These are phyloP conservation scores for Sanguinoderma infundibulare DNA, from an alignment of 1,284 basidiomycete species.

Conservation along the genomic window DNA sequence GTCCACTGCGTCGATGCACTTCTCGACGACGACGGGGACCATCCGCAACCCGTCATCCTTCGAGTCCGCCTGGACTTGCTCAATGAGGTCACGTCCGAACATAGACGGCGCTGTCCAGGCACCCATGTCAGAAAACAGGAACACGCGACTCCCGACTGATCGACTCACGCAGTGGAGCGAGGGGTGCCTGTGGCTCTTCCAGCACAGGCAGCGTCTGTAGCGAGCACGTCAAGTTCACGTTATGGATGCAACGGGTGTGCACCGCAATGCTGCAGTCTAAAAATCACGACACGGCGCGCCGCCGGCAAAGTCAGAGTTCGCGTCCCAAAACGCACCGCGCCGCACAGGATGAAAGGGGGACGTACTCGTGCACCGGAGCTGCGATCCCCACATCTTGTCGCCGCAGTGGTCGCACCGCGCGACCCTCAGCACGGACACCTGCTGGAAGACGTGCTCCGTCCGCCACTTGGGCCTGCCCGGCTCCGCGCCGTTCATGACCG, in stretches of 20 bases:
- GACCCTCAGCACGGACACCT: slow-evolving; percentile 87
- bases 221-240: slow-evolving; percentile 61
- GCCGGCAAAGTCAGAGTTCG: slow-evolving; percentile 10
- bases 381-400: slow-evolving; percentile 98
- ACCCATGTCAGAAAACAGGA: background rate
- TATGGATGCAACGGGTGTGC: slow-evolving; percentile 72
- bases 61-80: slow-evolving; percentile 82
- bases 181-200: slow-evolving; percentile 38
- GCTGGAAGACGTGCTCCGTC: slow-evolving; percentile 82
- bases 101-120: slow-evolving; percentile 72
- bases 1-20: slow-evolving; percentile 95
- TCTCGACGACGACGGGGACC: slow-evolving; percentile 91
- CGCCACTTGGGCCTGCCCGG: slow-evolving; percentile 47
- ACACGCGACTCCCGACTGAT: background rate
- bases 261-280: slow-evolving; percentile 74
- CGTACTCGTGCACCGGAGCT: slow-evolving; percentile 86
- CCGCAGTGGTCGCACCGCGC: slow-evolving; percentile 94
- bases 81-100: slow-evolving; percentile 87
- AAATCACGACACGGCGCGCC: slow-evolving; percentile 4
- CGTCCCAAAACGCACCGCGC: background rate
- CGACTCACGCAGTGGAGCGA: slow-evolving; percentile 55
- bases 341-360: slow-evolving; percentile 19
- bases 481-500: slow-evolving; percentile 22
- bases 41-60: slow-evolving; percentile 60
- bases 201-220: slow-evolving; percentile 44